Conservation (phyloP, 176 grass and related monocot species). For the Avena insularis region DNA sequence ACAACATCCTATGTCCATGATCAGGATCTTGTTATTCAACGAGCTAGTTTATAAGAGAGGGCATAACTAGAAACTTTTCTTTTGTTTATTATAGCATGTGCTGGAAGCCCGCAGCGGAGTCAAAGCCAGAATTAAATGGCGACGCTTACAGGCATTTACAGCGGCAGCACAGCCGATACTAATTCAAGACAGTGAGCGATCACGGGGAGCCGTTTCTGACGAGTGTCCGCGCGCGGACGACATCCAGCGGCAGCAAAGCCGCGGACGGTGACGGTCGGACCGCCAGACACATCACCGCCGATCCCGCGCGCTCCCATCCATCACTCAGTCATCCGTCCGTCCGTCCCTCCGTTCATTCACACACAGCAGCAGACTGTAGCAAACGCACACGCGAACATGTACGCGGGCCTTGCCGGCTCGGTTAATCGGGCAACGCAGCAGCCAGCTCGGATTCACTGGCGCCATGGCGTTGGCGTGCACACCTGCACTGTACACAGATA, state of each 20-base stretch:
- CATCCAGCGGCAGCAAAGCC: neutral
- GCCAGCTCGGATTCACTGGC: neutral
- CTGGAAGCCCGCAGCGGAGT: too few relatives aligned
- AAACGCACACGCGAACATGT: neutral
- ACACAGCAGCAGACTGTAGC: neutral
- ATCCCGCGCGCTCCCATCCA: neutral
- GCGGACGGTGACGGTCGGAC: neutral
- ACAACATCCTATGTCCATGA: too few relatives aligned
- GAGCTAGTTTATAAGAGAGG: too few relatives aligned
- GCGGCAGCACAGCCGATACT: neutral
- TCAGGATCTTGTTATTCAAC: too few relatives aligned
- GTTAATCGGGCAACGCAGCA: too few relatives aligned
- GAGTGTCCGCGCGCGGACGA: neutral
- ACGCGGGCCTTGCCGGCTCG: too few relatives aligned
- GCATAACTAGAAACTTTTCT: too few relatives aligned
- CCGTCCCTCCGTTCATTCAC: neutral
- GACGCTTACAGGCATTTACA: neutral
- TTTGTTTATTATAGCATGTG: too few relatives aligned
- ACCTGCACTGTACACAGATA: neutral
- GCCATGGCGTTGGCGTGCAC: conserved; percentile 16
- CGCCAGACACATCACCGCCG: neutral
- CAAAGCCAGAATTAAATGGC: too few relatives aligned
- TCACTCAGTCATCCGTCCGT: neutral
- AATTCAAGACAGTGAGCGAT: neutral
- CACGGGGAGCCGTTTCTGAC: neutral